Conservation (phyloP, 306 rosid species). For the Glycine tomentella region DNA sequence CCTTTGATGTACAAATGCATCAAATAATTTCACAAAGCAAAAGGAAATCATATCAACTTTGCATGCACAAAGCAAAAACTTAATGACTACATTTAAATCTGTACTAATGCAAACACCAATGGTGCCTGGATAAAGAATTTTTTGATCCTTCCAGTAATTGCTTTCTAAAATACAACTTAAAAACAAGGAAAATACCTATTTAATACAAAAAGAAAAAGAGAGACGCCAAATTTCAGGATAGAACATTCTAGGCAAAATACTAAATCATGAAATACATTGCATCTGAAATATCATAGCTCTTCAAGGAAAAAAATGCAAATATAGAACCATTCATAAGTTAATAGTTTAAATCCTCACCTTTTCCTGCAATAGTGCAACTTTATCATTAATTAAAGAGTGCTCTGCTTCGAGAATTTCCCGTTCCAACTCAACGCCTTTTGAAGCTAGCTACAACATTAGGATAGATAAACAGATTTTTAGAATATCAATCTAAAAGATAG, state of each 20-base stretch:
- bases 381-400: constrained; percentile 65
- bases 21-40: constrained; percentile 17
- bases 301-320: constrained; percentile 25
- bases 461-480: constrained; percentile 42
- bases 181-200: background rate
- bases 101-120: background rate
- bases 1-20: constrained; percentile 59
- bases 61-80: constrained; percentile 24
- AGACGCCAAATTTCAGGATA: background rate
- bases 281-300: constrained; percentile 22
- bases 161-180: constrained; percentile 13
- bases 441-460: constrained; percentile 63
- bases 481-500: constrained; percentile 31
- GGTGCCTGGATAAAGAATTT: background rate
- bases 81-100: background rate
- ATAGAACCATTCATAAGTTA: background rate
- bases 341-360: constrained; percentile 58
- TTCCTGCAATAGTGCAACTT: constrained; percentile 70
- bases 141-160: constrained; percentile 7
- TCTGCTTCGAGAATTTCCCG: constrained; percentile 88
- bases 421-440: constrained; percentile 83
- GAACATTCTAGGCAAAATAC: constrained; percentile 29
- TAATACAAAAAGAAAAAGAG: too few species aligned
- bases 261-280: constrained; percentile 23
- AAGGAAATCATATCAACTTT: constrained; percentile 5